A percentile compares a stretch with the other conserved stretches of the same genome.
phyloP scores from a whole-genome alignment of 176 grass and related monocot species.

The Cenchrus purpureus region DNA sequence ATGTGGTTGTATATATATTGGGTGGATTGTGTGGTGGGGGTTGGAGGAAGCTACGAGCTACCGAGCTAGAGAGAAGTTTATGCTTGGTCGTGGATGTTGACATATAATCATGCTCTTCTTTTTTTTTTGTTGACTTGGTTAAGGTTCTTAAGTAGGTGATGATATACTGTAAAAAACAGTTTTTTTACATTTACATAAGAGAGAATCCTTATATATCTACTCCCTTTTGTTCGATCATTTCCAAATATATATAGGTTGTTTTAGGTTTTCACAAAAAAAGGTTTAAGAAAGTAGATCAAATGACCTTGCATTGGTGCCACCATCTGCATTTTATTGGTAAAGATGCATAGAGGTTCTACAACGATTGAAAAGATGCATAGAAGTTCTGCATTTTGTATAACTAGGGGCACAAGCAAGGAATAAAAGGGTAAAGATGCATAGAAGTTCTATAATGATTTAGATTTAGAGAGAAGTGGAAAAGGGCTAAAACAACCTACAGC shows the following conservation, averaged over 20 bases:
- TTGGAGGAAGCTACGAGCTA: constrained; percentile 33
- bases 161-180: background rate
- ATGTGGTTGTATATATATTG: constrained; percentile 55
- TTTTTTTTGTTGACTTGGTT: constrained; percentile 16
- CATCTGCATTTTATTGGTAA: background rate
- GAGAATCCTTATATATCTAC: background rate
- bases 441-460: background rate
- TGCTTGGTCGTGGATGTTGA: constrained; percentile 47
- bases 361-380: too few relatives aligned
- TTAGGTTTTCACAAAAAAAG: too few relatives aligned
- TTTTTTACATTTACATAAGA: background rate
- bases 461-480: background rate
- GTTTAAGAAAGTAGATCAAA: background rate
- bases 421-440: background rate
- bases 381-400: background rate
- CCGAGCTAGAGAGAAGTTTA: constrained; percentile 2
- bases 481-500: background rate
- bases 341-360: too few relatives aligned
- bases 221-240: background rate
- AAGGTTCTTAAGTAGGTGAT: constrained; percentile 10
- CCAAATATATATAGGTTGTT: background rate
- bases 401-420: too few relatives aligned
- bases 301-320: background rate
- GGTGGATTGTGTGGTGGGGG: background rate
- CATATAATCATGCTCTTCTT: background rate